Evolutionary conservation across 139 green algal species (phyloP).

Genomic region (Chlorella sp.): DNA sequence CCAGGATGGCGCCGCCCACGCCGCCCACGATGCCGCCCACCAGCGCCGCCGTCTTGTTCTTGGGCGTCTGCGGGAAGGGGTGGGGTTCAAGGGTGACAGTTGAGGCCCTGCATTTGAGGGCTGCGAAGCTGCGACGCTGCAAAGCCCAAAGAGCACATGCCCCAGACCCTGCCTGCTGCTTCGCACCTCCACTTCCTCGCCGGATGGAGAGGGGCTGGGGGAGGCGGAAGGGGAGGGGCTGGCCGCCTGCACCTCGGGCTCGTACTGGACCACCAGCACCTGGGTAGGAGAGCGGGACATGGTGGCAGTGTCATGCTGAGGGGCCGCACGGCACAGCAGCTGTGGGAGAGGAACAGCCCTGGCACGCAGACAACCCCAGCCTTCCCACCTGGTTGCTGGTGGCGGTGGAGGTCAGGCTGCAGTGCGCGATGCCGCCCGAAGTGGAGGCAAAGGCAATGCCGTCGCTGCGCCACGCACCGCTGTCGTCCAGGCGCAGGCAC

Average conservation of each 20-base stretch:
- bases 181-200: too few relatives aligned
- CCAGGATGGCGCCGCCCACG: neutral
- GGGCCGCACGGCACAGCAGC: too few relatives aligned
- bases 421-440: neutral
- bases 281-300: neutral
- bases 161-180: too few relatives aligned
- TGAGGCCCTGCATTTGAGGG: too few relatives aligned
- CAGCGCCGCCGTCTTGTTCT: neutral
- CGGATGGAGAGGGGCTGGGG: neutral
- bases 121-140: too few relatives aligned
- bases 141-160: too few relatives aligned
- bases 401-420: neutral
- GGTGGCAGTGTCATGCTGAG: too few relatives aligned
- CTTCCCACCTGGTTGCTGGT: conserved; percentile 13
- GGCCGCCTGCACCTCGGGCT: neutral
- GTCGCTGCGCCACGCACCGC: conserved; percentile 8
- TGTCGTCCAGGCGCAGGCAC: conserved; percentile 23
- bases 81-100: too few relatives aligned
- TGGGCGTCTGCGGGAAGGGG: neutral
- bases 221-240: neutral
- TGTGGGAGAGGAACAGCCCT: too few relatives aligned
- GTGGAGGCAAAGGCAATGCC: neutral
- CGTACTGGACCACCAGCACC: conserved; percentile 1
- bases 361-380: too few relatives aligned
- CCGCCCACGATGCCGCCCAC: conserved; percentile 2